Evolutionary conservation across 1,139 yeast species (phyloP).

Genomic region (Kodamaea plutei): DNA sequence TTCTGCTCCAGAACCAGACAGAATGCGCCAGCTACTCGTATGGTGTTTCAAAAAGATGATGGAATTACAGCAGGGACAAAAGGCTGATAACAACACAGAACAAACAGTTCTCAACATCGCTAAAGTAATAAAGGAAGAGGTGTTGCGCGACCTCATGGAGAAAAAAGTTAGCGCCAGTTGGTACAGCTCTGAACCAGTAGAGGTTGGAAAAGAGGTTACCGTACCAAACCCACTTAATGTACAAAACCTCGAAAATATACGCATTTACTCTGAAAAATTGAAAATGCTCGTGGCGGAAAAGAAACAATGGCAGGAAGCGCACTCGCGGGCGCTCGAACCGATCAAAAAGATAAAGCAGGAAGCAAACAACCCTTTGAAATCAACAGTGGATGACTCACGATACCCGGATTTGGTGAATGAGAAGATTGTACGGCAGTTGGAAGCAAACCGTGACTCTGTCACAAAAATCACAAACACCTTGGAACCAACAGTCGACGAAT

Average conservation of each 20-base stretch:
- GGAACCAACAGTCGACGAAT: conserved; percentile 12
- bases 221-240: conserved; percentile 16
- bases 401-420: conserved; percentile 7
- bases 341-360: conserved; percentile 15
- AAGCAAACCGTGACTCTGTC: neutral
- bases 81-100: conserved; percentile 25
- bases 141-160: conserved; percentile 53
- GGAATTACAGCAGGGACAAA: conserved; percentile 33
- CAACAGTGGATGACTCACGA: conserved; percentile 1
- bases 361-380: neutral
- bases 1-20: conserved; percentile 65
- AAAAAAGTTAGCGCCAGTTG: conserved; percentile 64
- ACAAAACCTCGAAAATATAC: conserved; percentile 12
- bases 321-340: conserved; percentile 18
- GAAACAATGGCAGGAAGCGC: conserved; percentile 43
- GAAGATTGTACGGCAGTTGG: conserved; percentile 5
- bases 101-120: conserved; percentile 51
- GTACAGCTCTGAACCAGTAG: conserved; percentile 38
- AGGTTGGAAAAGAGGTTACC: conserved; percentile 19
- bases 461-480: conserved; percentile 6
- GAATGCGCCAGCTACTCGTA: conserved; percentile 63
- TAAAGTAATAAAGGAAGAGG: conserved; percentile 61
- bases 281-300: conserved; percentile 43
- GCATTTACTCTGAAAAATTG: conserved; percentile 33
- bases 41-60: conserved; percentile 63